Conservation (phyloP, 345 rosid genomes). For the Arabidopsis suecica region DNA sequence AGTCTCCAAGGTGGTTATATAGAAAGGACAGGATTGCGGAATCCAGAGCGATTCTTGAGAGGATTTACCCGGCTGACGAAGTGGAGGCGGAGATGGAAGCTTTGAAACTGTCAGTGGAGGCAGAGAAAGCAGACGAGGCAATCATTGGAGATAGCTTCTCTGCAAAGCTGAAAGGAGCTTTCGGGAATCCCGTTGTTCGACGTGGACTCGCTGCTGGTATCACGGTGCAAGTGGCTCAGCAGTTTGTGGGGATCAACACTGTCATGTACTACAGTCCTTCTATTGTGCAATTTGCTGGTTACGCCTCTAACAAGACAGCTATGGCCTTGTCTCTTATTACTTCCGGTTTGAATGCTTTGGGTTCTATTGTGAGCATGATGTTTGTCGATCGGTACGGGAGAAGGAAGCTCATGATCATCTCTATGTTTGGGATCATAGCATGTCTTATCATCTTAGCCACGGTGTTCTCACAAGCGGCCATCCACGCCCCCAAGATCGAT, state of each 20-base stretch:
- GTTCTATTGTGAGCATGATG: constrained; percentile 77
- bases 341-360: constrained; percentile 78
- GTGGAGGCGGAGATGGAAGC: constrained; percentile 63
- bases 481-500: constrained; percentile 57
- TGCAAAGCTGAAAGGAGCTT: constrained; percentile 74
- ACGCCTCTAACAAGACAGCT: constrained; percentile 78
- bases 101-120: constrained; percentile 56
- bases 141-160: constrained; percentile 51
- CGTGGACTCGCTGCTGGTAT: constrained; percentile 85
- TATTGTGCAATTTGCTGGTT: constrained; percentile 89
- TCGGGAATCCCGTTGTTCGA: constrained; percentile 51
- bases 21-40: constrained; percentile 56
- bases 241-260: constrained; percentile 88
- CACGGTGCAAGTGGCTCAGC: constrained; percentile 88
- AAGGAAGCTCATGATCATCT: constrained; percentile 75
- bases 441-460: constrained; percentile 57
- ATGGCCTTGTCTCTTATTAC: constrained; percentile 85
- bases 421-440: constrained; percentile 70
- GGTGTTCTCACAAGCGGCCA: constrained; percentile 66
- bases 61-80: constrained; percentile 67
- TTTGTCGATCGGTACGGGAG: constrained; percentile 84
- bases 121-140: constrained; percentile 63
- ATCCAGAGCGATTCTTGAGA: constrained; percentile 66
- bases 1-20: constrained; percentile 92
- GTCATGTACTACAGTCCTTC: constrained; percentile 91